Evolutionary conservation across 2,329 filamentous ascomycete species (phyloP).

Genomic region (Clarireedia paspali): DNA sequence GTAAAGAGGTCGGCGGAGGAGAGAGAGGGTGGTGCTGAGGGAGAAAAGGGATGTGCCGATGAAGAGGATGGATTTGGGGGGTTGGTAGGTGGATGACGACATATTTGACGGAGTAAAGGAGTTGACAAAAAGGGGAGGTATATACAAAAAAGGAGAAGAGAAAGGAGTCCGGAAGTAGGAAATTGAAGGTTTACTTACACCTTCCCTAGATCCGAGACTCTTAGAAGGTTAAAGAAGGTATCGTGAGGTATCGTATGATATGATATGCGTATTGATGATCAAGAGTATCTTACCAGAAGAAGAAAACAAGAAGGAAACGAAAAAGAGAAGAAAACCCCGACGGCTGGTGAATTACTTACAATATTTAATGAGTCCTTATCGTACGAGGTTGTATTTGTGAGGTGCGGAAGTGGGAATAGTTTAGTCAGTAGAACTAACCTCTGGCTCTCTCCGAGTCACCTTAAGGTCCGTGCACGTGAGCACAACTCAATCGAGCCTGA

Average conservation of each 20-base stretch:
- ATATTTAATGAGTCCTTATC: background rate
- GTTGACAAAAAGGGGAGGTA: background rate
- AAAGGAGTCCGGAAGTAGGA: background rate
- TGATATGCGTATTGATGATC: too few species aligned
- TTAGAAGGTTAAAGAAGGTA: too few species aligned
- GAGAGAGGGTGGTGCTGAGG: conserved; percentile 60
- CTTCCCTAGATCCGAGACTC: background rate
- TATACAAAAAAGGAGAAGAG: background rate
- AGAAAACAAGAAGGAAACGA: background rate
- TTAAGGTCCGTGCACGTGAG: too few species aligned
- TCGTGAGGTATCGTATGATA: too few species aligned
- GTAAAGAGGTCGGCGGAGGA: conserved; percentile 55
- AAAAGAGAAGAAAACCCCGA: background rate
- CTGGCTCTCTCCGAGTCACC: too few species aligned
- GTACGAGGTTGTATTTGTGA: too few species aligned
- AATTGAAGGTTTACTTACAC: background rate
- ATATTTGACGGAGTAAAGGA: background rate
- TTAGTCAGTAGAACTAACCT: too few species aligned
- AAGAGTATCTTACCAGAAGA: background rate
- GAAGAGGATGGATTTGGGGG: conserved; percentile 51
- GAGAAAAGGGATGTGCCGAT: conserved; percentile 54
- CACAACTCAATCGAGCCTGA: too few species aligned
- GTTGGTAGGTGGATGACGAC: background rate
- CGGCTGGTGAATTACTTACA: background rate
- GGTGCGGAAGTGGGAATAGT: too few species aligned